These are phyloP conservation scores for Starmerella bombi DNA, from an alignment of 805 yeast species.

Conservation along the genomic window DNA sequence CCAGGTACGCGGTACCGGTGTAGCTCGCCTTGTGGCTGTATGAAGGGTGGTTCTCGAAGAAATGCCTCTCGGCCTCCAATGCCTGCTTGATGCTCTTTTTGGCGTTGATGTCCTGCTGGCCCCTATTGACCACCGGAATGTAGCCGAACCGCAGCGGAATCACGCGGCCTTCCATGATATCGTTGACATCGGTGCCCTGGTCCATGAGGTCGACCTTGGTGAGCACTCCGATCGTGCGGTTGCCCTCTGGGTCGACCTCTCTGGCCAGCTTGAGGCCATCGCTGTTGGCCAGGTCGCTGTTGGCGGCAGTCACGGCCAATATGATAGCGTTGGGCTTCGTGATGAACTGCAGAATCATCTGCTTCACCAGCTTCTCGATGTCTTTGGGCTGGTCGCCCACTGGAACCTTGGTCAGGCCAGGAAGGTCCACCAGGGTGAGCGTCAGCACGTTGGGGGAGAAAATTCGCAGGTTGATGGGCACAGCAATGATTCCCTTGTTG, in stretches of 20 bases:
- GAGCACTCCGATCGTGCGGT: slow-evolving; percentile 88
- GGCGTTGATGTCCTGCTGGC: slow-evolving; percentile 86
- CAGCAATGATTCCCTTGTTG: slow-evolving; percentile 74
- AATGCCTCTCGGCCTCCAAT: slow-evolving; percentile 62
- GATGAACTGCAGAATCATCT: slow-evolving; percentile 82
- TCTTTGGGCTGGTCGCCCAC: slow-evolving; percentile 98
- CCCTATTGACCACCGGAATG: slow-evolving; percentile 93
- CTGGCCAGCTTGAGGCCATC: slow-evolving; percentile 93
- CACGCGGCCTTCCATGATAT: slow-evolving; percentile 86
- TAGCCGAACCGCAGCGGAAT: slow-evolving; percentile 93
- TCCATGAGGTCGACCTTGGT: slow-evolving; percentile 97
- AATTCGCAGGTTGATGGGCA: slow-evolving; percentile 85
- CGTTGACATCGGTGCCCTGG: slow-evolving; percentile 93
- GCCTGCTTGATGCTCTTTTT: slow-evolving; percentile 84
- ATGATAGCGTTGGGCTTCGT: slow-evolving; percentile 93
- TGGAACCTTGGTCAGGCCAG: slow-evolving; percentile 95
- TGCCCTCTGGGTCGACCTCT: slow-evolving; percentile 94
- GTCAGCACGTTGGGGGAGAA: slow-evolving; percentile 92
- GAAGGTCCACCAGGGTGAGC: slow-evolving; percentile 87
- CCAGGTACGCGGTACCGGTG: slow-evolving; percentile 94
- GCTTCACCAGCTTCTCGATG: slow-evolving; percentile 85
- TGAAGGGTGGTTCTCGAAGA: slow-evolving; percentile 76
- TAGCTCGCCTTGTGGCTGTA: slow-evolving; percentile 84
- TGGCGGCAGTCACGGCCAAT: slow-evolving; percentile 89
- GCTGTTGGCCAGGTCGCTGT: slow-evolving; percentile 91